Evolutionary conservation across 2,329 filamentous ascomycete genomes (phyloP).

Genomic region (Stachybotrys echinatus): DNA sequence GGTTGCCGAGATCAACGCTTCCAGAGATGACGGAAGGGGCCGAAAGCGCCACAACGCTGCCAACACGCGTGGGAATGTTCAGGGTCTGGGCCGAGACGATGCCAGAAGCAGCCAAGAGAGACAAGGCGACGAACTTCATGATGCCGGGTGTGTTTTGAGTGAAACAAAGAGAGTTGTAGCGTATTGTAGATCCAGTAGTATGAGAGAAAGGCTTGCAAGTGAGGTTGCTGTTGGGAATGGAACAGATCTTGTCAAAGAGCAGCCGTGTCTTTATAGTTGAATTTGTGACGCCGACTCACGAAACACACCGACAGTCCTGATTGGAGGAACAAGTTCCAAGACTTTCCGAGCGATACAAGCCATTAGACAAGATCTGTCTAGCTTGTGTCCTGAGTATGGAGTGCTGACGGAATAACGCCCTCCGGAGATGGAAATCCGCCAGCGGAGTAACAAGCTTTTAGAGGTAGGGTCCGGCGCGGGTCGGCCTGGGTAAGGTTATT

Average conservation of each 20-base stretch:
- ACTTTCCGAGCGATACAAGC: background rate
- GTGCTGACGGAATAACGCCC: background rate
- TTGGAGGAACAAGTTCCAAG: background rate
- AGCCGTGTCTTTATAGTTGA: too few relatives aligned
- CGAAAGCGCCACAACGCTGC: conserved; percentile 13
- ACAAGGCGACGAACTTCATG: background rate
- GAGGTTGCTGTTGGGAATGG: too few relatives aligned
- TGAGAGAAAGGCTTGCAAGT: too few relatives aligned
- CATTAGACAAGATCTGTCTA: background rate
- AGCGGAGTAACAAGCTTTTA: too few relatives aligned
- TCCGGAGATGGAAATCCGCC: background rate
- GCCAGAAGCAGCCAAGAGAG: conserved; percentile 1
- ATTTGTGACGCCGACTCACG: too few relatives aligned
- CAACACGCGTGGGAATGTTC: conserved; percentile 15
- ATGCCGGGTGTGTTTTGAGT: background rate
- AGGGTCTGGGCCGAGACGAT: conserved; percentile 12
- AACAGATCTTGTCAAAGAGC: too few relatives aligned
- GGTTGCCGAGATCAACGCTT: conserved; percentile 11
- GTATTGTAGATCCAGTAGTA: too few relatives aligned
- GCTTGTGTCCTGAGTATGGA: background rate
- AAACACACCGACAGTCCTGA: too few relatives aligned
- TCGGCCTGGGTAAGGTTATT: background rate
- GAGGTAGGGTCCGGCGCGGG: too few relatives aligned
- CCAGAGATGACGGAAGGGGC: conserved; percentile 11
- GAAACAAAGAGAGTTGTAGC: too few relatives aligned